Percentiles rank a stretch among this genome's conserved stretches.
phyloP scores from a whole-genome alignment of 495 filamentous ascomycete genomes.

The Hypoxylon rickii region DNA sequence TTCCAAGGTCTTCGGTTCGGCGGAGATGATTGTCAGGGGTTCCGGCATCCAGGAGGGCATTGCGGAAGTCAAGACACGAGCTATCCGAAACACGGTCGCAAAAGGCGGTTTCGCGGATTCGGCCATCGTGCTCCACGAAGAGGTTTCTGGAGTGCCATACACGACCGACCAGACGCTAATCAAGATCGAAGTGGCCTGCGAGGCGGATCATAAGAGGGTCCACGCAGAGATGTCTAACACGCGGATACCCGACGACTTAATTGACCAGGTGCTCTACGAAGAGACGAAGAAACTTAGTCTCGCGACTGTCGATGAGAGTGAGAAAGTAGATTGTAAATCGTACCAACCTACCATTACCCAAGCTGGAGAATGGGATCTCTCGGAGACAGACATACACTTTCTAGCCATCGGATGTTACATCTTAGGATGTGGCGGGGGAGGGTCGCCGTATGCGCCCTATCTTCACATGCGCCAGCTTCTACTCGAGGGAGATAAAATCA shows the following conservation, averaged over 20 bases:
- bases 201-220: slow-evolving; percentile 10
- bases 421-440: slow-evolving; percentile 57
- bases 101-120: slow-evolving; percentile 33
- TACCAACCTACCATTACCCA: slow-evolving; percentile 39
- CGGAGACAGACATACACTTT: slow-evolving; percentile 53
- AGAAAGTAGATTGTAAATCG: slow-evolving; percentile 3
- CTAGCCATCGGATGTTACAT: slow-evolving; percentile 56
- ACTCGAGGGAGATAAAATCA: slow-evolving; percentile 38
- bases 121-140: slow-evolving; percentile 3
- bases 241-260: not conserved
- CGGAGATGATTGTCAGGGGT: slow-evolving; percentile 43
- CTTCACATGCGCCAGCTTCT: slow-evolving; percentile 41
- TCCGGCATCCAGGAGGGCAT: slow-evolving; percentile 33
- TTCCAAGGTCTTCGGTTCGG: slow-evolving; percentile 53
- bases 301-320: not conserved
- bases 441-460: slow-evolving; percentile 39
- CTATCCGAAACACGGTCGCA: slow-evolving; percentile 44
- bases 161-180: slow-evolving; percentile 8
- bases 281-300: slow-evolving; percentile 5
- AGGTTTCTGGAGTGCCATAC: slow-evolving; percentile 9
- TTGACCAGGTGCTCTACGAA: slow-evolving; percentile 12
- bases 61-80: slow-evolving; percentile 29
- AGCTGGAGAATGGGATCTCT: slow-evolving; percentile 45
- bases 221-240: slow-evolving; percentile 5
- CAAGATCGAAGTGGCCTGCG: slow-evolving; percentile 9